These are phyloP conservation scores for Cladosporium colombiae DNA, from an alignment of 2,329 filamentous ascomycete species.

Conservation along the genomic window DNA sequence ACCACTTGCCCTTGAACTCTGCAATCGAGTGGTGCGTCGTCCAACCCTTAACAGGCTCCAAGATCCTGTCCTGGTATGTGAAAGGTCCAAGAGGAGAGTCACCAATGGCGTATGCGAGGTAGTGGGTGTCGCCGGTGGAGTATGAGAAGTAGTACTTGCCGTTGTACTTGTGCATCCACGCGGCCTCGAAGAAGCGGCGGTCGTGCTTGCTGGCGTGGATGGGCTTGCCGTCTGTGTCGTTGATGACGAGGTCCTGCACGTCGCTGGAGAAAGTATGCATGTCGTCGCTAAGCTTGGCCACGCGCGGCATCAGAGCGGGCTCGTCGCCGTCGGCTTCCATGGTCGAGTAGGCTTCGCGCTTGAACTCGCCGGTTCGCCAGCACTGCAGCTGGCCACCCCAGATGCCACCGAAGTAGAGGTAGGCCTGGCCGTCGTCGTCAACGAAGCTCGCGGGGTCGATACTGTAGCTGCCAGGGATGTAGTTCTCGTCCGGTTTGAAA, in stretches of 20 bases:
- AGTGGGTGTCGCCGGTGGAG: conserved; percentile 77
- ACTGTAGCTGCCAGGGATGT: conserved; percentile 69
- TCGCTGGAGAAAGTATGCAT: conserved; percentile 63
- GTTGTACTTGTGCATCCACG: conserved; percentile 74
- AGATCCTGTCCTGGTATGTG: conserved; percentile 67
- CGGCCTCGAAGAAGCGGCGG: conserved; percentile 75
- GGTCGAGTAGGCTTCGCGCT: conserved; percentile 38
- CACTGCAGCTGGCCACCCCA: conserved; percentile 82
- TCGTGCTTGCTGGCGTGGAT: conserved; percentile 70
- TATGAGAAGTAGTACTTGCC: conserved; percentile 43
- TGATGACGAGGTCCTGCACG: conserved; percentile 63
- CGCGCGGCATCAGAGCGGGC: conserved; percentile 64
- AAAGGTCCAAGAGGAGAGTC: conserved; percentile 69
- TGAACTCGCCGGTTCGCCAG: conserved; percentile 64
- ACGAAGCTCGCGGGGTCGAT: conserved; percentile 78
- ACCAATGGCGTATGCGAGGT: conserved; percentile 67
- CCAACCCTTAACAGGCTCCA: conserved; percentile 78
- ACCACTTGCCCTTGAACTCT: conserved; percentile 71
- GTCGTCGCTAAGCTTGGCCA: conserved; percentile 63
- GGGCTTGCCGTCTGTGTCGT: conserved; percentile 60
- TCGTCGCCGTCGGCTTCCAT: conserved; percentile 54
- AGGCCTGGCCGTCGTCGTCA: conserved; percentile 65
- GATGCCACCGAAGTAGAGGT: conserved; percentile 75
- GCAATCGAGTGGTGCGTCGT: conserved; percentile 80
- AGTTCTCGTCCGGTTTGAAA: conserved; percentile 64